Percentiles rank a stretch among this genome's conserved stretches.
phyloP scores from a whole-genome alignment of 2,329 filamentous ascomycete genomes.

The Paracamarosporium sp. region DNA sequence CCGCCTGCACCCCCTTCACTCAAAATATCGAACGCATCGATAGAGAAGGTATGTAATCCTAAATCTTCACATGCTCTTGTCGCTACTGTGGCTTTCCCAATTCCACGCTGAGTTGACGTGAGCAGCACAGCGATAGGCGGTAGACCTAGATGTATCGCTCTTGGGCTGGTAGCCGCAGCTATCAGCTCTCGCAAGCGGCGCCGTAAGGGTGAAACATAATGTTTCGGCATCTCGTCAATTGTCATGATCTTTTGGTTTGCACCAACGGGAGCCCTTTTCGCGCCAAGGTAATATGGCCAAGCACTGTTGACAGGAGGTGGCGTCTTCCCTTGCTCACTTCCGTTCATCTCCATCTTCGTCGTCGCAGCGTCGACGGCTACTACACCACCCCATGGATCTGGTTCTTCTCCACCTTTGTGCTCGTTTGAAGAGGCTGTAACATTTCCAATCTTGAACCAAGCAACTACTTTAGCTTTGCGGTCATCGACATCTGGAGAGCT shows the following conservation, averaged over 20 bases:
- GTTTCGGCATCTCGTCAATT: constrained; percentile 47
- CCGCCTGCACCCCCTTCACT: constrained; percentile 89
- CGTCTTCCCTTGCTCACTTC: constrained; percentile 81
- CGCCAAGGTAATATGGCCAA: constrained; percentile 90
- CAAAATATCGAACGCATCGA: constrained; percentile 92
- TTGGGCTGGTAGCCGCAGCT: constrained; percentile 84
- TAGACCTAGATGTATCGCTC: constrained; percentile 85
- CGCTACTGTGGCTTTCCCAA: constrained; percentile 86
- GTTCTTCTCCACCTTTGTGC: constrained; percentile 65
- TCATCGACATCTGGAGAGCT: constrained; percentile 18
- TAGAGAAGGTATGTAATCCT: constrained; percentile 84
- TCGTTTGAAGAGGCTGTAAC: constrained; percentile 55
- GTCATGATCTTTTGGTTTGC: constrained; percentile 64
- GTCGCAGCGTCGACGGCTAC: constrained; percentile 84
- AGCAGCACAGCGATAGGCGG: constrained; percentile 88
- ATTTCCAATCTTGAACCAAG: constrained; percentile 91
- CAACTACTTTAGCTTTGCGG: constrained; percentile 59
- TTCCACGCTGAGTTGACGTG: constrained; percentile 89
- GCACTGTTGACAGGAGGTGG: constrained; percentile 77
- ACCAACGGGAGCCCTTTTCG: constrained; percentile 69
- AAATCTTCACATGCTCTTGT: constrained; percentile 82
- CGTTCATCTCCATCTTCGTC: constrained; percentile 90
- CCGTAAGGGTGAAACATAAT: constrained; percentile 54
- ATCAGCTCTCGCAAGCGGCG: constrained; percentile 82
- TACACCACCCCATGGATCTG: constrained; percentile 83